These are phyloP conservation scores for Pythium apleroticum DNA, from an alignment of 352 stramenopile genomes.

Conservation along the genomic window DNA sequence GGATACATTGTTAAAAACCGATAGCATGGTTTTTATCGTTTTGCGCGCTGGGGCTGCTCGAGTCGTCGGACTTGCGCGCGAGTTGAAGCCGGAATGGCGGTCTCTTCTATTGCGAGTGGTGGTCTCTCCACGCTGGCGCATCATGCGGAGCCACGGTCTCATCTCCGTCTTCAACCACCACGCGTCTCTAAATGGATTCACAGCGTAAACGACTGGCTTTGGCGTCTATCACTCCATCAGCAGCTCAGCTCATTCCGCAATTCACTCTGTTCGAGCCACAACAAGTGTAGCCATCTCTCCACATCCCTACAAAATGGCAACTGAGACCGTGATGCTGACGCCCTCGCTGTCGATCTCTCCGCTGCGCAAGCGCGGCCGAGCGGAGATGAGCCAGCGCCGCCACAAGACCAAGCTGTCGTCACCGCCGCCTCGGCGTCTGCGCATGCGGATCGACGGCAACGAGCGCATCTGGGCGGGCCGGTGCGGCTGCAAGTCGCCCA, in stretches of 20 bases:
- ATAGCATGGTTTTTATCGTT: background rate
- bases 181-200: background rate
- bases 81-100: background rate
- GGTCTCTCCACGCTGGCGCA: background rate
- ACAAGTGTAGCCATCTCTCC: background rate
- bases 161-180: background rate
- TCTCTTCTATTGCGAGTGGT: background rate
- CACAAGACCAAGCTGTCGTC: constrained; percentile 1
- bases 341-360: constrained; percentile 11
- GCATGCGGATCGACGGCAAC: constrained; percentile 18
- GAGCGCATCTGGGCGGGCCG: constrained; percentile 24
- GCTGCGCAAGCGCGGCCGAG: constrained; percentile 16
- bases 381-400: background rate
- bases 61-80: background rate
- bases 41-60: background rate
- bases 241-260: background rate
- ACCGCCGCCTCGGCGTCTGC: constrained; percentile 8
- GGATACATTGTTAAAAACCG: no score
- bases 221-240: background rate
- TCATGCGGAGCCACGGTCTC: background rate
- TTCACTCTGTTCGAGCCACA: background rate
- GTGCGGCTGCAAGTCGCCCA: constrained; percentile 19
- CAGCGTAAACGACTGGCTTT: background rate
- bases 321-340: background rate
- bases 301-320: background rate